A percentile compares a stretch with the other conserved stretches of the same genome.
Evolutionary conservation across 2,329 filamentous ascomycete genomes (phyloP).

Genomic region (Epichloe typhina): DNA sequence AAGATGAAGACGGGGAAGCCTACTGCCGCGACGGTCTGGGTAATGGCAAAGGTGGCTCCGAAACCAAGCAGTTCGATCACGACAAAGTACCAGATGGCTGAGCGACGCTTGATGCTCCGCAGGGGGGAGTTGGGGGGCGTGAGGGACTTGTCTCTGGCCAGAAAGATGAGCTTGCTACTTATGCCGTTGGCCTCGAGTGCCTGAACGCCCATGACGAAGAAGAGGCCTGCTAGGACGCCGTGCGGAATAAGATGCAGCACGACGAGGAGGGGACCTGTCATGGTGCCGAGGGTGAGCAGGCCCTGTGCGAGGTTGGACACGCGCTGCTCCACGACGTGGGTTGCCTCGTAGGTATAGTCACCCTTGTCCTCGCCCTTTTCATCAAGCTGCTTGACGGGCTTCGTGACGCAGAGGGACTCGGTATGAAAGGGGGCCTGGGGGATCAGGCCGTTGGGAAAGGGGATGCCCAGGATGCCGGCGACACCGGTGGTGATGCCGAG

Average conservation of each 20-base stretch:
- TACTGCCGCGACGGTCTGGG: conserved; percentile 70
- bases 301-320: conserved; percentile 68
- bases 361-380: conserved; percentile 43
- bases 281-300: conserved; percentile 64
- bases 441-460: conserved; percentile 73
- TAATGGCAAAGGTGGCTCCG: conserved; percentile 69
- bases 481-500: conserved; percentile 66
- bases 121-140: conserved; percentile 47
- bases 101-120: conserved; percentile 43
- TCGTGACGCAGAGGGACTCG: conserved; percentile 61
- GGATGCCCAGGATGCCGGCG: conserved; percentile 58
- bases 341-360: conserved; percentile 35
- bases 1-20: conserved; percentile 68
- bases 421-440: conserved; percentile 78
- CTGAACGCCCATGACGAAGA: conserved; percentile 76
- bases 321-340: conserved; percentile 65
- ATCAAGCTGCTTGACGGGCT: conserved; percentile 35
- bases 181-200: conserved; percentile 67
- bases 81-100: conserved; percentile 60
- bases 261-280: conserved; percentile 60
- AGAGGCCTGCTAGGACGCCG: conserved; percentile 65
- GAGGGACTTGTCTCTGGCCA: conserved; percentile 50
- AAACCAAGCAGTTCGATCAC: conserved; percentile 56
- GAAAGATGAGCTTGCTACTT: conserved; percentile 59
- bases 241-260: conserved; percentile 69